Evolutionary conservation across 139 green algal species (phyloP).

Genomic region (Chlamydomonas asymmetrica): DNA sequence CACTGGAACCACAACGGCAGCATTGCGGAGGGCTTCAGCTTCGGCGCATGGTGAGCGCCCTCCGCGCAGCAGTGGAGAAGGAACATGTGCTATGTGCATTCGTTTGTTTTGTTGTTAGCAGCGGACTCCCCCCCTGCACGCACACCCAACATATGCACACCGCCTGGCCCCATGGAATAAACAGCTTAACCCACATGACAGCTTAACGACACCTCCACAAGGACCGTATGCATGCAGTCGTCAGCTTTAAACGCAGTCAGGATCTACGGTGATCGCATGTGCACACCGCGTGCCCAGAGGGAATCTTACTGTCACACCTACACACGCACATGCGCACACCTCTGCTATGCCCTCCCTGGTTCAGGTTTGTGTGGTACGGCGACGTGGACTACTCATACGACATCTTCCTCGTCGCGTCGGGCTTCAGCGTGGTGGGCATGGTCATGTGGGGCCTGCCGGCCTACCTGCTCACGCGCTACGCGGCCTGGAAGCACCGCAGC

Average conservation of each 20-base stretch:
- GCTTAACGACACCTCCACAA: no score
- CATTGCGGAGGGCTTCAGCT: not conserved
- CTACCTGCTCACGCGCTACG: not conserved
- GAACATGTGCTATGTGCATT: no score
- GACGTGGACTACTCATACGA: constrained; percentile 29
- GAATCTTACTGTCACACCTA: no score
- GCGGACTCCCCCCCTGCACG: no score
- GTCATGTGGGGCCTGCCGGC: constrained; percentile 18
- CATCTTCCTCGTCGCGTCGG: constrained; percentile 34
- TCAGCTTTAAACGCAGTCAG: not conserved
- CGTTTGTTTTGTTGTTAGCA: no score
- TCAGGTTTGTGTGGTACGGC: not conserved
- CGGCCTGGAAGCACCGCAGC: constrained; percentile 8
- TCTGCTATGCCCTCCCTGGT: not conserved
- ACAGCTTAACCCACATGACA: no score
- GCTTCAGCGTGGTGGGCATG: constrained; percentile 27
- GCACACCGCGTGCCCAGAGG: no score
- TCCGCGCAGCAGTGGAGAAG: not conserved
- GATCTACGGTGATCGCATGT: not conserved
- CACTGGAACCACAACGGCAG: constrained; percentile 14
- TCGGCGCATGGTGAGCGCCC: constrained; percentile 26
- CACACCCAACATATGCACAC: no score
- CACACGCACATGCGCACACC: not conserved
- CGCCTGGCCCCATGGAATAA: no score
- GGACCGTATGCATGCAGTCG: not conserved